Percentiles rank a stretch among this genome's conserved stretches.
These are phyloP conservation scores for Kodamaea sp. DNA, from an alignment of 1,139 yeast genomes.

Conservation along the genomic window DNA sequence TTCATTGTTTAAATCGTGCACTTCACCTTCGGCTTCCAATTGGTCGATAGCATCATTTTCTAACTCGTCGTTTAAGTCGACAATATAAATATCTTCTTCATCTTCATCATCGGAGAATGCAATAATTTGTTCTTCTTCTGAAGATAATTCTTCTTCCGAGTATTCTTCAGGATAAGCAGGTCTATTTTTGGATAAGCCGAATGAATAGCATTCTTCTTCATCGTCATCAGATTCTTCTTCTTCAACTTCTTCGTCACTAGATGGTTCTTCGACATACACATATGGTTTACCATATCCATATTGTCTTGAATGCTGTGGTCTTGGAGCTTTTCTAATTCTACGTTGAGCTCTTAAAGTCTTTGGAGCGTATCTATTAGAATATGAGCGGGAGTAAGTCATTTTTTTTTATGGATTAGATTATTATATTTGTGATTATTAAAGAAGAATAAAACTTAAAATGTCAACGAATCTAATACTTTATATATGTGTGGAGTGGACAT, in stretches of 20 bases:
- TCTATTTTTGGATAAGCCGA: conserved; percentile 19
- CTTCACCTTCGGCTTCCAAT: conserved; percentile 35
- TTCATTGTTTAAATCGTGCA: conserved; percentile 40
- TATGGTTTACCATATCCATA: conserved; percentile 29
- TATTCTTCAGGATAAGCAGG: conserved; percentile 11
- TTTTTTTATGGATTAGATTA: not conserved
- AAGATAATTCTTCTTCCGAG: conserved; percentile 7
- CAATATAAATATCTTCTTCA: conserved; percentile 15
- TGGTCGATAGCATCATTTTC: conserved; percentile 33
- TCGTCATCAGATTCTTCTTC: conserved; percentile 14
- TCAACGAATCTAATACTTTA: no score
- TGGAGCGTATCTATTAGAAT: conserved; percentile 11
- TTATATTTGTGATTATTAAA: no score
- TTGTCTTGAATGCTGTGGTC: conserved; percentile 2
- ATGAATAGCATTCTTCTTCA: conserved; percentile 22
- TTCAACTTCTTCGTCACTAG: conserved; percentile 16
- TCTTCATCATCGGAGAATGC: conserved; percentile 12
- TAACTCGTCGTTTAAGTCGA: conserved; percentile 39
- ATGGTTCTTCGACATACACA: conserved; percentile 44
- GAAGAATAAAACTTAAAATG: no score
- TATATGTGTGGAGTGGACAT: no score
- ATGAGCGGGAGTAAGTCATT: conserved; percentile 11
- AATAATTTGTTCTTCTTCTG: conserved; percentile 10
- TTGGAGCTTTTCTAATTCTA: conserved; percentile 12
- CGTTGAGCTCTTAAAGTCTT: conserved; percentile 18